A percentile compares a stretch with the other conserved stretches of the same genome.
Conservation (phyloP, 192 early-diverging fungal species). For the Entophlyctis luteolus region DNA sequence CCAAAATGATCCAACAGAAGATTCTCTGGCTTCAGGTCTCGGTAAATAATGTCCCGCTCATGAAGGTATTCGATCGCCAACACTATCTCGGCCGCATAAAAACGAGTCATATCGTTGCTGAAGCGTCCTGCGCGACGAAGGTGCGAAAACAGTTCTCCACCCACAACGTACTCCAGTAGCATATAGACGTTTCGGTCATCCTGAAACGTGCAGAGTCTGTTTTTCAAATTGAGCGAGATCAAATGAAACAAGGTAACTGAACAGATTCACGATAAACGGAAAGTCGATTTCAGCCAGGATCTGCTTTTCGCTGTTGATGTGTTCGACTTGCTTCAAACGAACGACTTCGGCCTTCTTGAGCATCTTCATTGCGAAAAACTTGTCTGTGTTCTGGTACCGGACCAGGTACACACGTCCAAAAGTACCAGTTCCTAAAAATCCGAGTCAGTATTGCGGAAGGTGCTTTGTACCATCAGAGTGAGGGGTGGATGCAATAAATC, state of each 20-base stretch:
- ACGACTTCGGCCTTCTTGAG: constrained; percentile 56
- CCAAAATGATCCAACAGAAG: constrained; percentile 76
- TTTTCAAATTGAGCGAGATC: not conserved
- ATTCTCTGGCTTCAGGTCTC: constrained; percentile 92
- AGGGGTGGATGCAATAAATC: too few species aligned
- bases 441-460: too few species aligned
- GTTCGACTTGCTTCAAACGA: constrained; percentile 55
- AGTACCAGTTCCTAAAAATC: constrained; percentile 97
- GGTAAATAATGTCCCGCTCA: constrained; percentile 89
- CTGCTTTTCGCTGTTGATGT: constrained; percentile 57
- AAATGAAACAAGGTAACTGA: not conserved
- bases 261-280: constrained; percentile 57
- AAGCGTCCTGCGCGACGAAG: constrained; percentile 86
- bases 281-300: constrained; percentile 47
- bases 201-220: constrained; percentile 89
- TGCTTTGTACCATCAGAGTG: too few species aligned
- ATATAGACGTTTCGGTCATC: constrained; percentile 91
- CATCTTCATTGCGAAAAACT: constrained; percentile 76
- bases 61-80: constrained; percentile 95
- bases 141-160: constrained; percentile 96
- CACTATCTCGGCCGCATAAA: constrained; percentile 93
- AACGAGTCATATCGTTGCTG: constrained; percentile 89
- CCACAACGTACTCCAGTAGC: constrained; percentile 93
- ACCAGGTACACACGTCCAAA: constrained; percentile 93
- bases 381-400: constrained; percentile 69